Evolutionary conservation across 1,284 basidiomycete genomes (phyloP).

Genomic region (Ustilago sp.): DNA sequence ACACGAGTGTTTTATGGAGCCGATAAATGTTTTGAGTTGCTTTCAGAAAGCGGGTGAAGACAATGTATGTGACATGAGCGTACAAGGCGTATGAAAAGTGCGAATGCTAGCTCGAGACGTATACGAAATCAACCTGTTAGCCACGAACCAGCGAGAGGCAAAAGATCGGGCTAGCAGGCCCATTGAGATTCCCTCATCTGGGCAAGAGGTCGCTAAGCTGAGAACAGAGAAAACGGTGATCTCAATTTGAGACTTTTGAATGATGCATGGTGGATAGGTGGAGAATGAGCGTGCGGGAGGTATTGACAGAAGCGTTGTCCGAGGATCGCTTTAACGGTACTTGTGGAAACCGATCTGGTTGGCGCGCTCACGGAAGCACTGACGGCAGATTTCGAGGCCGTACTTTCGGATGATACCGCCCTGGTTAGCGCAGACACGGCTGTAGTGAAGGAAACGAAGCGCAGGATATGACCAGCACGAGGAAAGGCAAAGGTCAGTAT

Average conservation of each 20-base stretch:
- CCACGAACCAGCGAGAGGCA: slow-evolving; percentile 7
- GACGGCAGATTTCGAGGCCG: slow-evolving; percentile 69
- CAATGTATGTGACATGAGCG: slow-evolving; percentile 41
- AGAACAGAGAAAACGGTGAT: slow-evolving; percentile 19
- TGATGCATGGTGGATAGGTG: slow-evolving; percentile 27
- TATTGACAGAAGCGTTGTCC: background rate
- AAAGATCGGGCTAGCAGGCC: slow-evolving; percentile 17
- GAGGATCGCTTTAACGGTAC: slow-evolving; percentile 42
- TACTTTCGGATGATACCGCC: slow-evolving; percentile 70
- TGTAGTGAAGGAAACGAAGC: slow-evolving; percentile 18
- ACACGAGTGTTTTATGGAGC: slow-evolving; percentile 1
- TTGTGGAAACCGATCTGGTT: slow-evolving; percentile 68
- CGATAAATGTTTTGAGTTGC: slow-evolving; percentile 40
- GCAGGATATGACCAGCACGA: background rate
- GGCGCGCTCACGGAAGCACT: slow-evolving; percentile 70
- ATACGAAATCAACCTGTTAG: slow-evolving; percentile 32
- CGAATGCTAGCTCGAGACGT: slow-evolving; percentile 30
- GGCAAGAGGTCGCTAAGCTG: slow-evolving; percentile 21
- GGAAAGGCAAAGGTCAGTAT: slow-evolving; percentile 14
- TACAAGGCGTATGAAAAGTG: slow-evolving; percentile 5
- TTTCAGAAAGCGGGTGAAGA: slow-evolving; percentile 27
- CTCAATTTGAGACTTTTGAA: slow-evolving; percentile 38
- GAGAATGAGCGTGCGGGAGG: slow-evolving; percentile 2
- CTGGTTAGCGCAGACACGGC: slow-evolving; percentile 69
- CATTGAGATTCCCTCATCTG: slow-evolving; percentile 6